Evolutionary conservation across 1,284 basidiomycete genomes (phyloP).

Genomic region (Phylloboletellus chloephorus): DNA sequence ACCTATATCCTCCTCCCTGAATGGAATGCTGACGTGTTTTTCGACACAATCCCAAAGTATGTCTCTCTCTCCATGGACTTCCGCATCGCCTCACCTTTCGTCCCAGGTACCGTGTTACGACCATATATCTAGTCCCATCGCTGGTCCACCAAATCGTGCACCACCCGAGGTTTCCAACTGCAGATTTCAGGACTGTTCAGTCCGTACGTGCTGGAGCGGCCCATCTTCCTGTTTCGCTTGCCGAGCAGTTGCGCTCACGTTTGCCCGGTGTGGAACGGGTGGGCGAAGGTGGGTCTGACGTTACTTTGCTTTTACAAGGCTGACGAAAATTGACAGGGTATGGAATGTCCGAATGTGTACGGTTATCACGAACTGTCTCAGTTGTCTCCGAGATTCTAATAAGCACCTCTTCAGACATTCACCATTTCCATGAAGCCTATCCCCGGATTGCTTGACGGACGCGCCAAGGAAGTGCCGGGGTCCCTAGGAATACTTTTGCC

Average conservation of each 20-base stretch:
- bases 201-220: slow-evolving; percentile 54
- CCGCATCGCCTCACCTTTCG: neutral
- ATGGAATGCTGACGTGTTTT: slow-evolving; percentile 51
- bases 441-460: slow-evolving; percentile 44
- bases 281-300: slow-evolving; percentile 42
- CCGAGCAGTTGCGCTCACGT: slow-evolving; percentile 37
- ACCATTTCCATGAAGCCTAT: slow-evolving; percentile 42
- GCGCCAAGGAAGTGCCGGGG: slow-evolving; percentile 37
- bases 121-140: slow-evolving; percentile 56
- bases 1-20: slow-evolving; percentile 53
- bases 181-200: slow-evolving; percentile 51
- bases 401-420: slow-evolving; percentile 45
- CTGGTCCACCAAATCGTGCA: slow-evolving; percentile 60
- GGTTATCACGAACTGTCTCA: slow-evolving; percentile 19
- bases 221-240: slow-evolving; percentile 56
- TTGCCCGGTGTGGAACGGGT: slow-evolving; percentile 35
- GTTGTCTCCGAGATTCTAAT: neutral
- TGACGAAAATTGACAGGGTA: slow-evolving; percentile 44
- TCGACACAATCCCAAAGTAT: slow-evolving; percentile 42
- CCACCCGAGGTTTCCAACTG: slow-evolving; percentile 43
- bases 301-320: neutral
- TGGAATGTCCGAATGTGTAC: slow-evolving; percentile 70
- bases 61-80: slow-evolving; percentile 7
- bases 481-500: slow-evolving; percentile 57
- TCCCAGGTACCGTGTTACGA: slow-evolving; percentile 47